Evolutionary conservation across 805 yeast species (phyloP).

Genomic region (Soucietia sequanensis): DNA sequence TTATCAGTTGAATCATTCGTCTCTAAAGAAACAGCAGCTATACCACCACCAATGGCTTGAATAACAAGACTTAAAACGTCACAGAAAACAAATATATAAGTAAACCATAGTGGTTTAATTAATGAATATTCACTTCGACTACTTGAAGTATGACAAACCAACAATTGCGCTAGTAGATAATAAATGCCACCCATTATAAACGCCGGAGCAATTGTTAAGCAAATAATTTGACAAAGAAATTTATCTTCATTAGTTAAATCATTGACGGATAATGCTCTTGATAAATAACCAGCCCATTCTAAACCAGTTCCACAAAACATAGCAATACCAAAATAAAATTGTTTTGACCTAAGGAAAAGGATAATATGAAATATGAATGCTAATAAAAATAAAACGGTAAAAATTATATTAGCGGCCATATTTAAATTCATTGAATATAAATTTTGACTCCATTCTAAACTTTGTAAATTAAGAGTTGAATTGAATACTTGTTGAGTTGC

Average conservation of each 20-base stretch:
- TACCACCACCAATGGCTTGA: slow-evolving; percentile 79
- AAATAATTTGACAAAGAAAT: slow-evolving; percentile 63
- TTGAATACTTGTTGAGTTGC: slow-evolving; percentile 19
- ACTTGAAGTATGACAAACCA: slow-evolving; percentile 55
- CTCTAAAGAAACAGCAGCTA: slow-evolving; percentile 50
- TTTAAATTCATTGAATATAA: slow-evolving; percentile 45
- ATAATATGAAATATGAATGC: slow-evolving; percentile 20
- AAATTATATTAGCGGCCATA: slow-evolving; percentile 56
- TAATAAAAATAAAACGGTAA: slow-evolving; percentile 54
- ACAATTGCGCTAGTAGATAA: slow-evolving; percentile 63
- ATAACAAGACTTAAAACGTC: slow-evolving; percentile 64
- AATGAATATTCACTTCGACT: slow-evolving; percentile 38
- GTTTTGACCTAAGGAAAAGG: slow-evolving; percentile 44
- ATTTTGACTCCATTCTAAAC: slow-evolving; percentile 12
- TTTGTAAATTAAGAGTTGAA: slow-evolving; percentile 17
- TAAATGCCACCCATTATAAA: slow-evolving; percentile 84
- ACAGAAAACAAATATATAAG: slow-evolving; percentile 62
- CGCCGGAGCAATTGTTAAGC: slow-evolving; percentile 77
- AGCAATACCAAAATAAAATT: slow-evolving; percentile 65
- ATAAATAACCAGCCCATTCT: slow-evolving; percentile 69
- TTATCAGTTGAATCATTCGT: slow-evolving; percentile 23
- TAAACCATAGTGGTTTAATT: slow-evolving; percentile 56
- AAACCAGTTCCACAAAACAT: slow-evolving; percentile 55
- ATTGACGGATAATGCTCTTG: slow-evolving; percentile 48
- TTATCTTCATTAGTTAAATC: slow-evolving; percentile 30